Evolutionary conservation across 2,329 filamentous ascomycete species (phyloP).

Genomic region (Cladorrhinum sp.): DNA sequence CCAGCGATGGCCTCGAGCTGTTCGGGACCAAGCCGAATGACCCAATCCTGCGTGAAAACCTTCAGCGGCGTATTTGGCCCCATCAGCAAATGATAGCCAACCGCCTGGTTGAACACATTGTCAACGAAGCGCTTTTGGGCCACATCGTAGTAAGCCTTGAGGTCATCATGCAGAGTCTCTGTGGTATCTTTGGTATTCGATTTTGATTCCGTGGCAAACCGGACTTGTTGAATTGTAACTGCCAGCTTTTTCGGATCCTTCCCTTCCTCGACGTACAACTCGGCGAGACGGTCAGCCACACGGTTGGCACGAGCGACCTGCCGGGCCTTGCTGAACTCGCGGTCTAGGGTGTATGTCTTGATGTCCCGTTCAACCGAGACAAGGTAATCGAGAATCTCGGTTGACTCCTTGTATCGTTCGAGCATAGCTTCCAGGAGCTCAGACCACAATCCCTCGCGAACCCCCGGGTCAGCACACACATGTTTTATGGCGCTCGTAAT

Average conservation of each 20-base stretch:
- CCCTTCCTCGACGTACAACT: not conserved
- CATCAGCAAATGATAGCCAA: constrained; percentile 29
- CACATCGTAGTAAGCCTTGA: constrained; percentile 35
- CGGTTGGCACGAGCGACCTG: constrained; percentile 19
- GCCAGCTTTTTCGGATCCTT: not conserved
- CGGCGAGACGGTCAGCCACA: constrained; percentile 12
- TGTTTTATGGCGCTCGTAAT: constrained; percentile 21
- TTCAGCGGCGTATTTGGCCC: constrained; percentile 29
- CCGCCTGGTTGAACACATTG: constrained; percentile 34
- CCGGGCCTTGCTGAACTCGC: constrained; percentile 23
- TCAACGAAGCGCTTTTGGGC: constrained; percentile 35
- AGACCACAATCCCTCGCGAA: constrained; percentile 24
- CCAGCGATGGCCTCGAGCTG: constrained; percentile 29
- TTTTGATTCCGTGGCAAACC: constrained; percentile 18
- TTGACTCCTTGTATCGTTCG: constrained; percentile 25
- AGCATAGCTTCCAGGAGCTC: constrained; percentile 25
- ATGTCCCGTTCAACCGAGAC: constrained; percentile 29
- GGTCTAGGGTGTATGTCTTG: constrained; percentile 33
- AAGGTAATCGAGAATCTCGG: constrained; percentile 28
- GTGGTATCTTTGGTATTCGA: constrained; percentile 25
- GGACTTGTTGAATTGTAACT: constrained; percentile 21
- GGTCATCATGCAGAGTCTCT: constrained; percentile 33
- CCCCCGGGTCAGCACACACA: constrained; percentile 24
- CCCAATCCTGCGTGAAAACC: constrained; percentile 33
- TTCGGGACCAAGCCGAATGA: constrained; percentile 25